Evolutionary conservation across 768 basidiomycete genomes (phyloP).

Genomic region (Stropharia rugosoannulata): DNA sequence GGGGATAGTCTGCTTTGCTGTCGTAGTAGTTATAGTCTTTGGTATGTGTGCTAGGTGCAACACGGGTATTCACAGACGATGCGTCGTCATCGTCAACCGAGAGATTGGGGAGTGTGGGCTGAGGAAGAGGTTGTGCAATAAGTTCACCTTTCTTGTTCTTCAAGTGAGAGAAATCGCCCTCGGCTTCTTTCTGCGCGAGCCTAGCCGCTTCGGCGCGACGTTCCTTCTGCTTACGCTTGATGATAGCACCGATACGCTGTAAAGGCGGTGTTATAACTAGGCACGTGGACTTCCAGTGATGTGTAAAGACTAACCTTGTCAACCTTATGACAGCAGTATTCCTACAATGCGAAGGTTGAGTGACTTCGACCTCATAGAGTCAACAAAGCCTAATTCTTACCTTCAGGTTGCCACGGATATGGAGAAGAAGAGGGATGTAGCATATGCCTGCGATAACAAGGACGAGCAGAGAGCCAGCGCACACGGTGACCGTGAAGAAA

Average conservation of each 20-base stretch:
- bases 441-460: constrained; percentile 82
- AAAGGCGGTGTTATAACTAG: neutral
- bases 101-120: constrained; percentile 93
- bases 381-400: constrained; percentile 31
- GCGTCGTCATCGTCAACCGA: constrained; percentile 77
- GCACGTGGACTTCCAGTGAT: neutral
- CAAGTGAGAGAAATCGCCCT: constrained; percentile 86
- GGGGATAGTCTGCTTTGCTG: constrained; percentile 54
- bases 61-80: constrained; percentile 56
- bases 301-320: constrained; percentile 71
- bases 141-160: constrained; percentile 92
- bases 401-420: constrained; percentile 97
- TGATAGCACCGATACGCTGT: constrained; percentile 89
- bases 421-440: constrained; percentile 92
- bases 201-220: constrained; percentile 79
- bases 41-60: constrained; percentile 52
- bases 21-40: constrained; percentile 60
- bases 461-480: constrained; percentile 78
- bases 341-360: constrained; percentile 40
- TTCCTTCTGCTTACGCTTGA: constrained; percentile 88
- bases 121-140: constrained; percentile 77
- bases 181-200: constrained; percentile 87
- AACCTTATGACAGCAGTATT: constrained; percentile 98
- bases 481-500: constrained; percentile 87
- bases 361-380: neutral